A percentile compares a stretch with the other conserved stretches of the same genome.
Conservation (phyloP, 2,329 filamentous ascomycete genomes). For the Rhytidhysteron rufulum region DNA sequence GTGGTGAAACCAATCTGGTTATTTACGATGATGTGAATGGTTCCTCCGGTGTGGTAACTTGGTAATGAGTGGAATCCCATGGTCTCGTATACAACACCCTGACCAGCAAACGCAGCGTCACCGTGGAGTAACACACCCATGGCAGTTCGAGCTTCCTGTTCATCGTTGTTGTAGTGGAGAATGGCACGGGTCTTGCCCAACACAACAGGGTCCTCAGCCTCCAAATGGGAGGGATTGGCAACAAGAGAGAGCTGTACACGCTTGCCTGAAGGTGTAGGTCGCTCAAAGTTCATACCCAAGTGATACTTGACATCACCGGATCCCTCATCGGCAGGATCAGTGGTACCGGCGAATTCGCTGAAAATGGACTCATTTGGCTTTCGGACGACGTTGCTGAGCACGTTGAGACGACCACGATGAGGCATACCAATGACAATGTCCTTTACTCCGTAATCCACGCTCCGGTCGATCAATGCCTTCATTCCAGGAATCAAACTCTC, state of each 20-base stretch:
- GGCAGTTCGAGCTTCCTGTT: constrained; percentile 79
- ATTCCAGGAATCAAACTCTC: constrained; percentile 97
- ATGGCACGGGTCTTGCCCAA: constrained; percentile 97
- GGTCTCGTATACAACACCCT: constrained; percentile 97
- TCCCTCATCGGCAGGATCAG: constrained; percentile 87
- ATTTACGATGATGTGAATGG: constrained; percentile 95
- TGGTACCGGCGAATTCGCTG: constrained; percentile 89
- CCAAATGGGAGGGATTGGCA: constrained; percentile 95
- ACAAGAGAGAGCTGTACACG: constrained; percentile 98
- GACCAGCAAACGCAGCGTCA: constrained; percentile 93
- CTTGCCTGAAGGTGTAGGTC: constrained; percentile 95
- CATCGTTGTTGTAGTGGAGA: constrained; percentile 98
- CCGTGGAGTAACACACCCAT: constrained; percentile 97
- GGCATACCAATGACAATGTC: constrained; percentile 99
- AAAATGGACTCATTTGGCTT: constrained; percentile 99
- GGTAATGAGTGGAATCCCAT: constrained; percentile 96
- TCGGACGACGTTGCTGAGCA: constrained; percentile 95
- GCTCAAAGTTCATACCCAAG: constrained; percentile 99
- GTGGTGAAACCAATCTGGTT: constrained; percentile 99
- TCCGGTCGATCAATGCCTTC: constrained; percentile 98
- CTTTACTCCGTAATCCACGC: constrained; percentile 97
- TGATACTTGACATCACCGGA: constrained; percentile 99
- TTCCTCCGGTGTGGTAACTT: constrained; percentile 94
- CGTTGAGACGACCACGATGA: constrained; percentile 95
- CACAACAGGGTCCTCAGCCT: constrained; percentile 96